Evolutionary conservation across 257 asterid genomes (phyloP).

Genomic region (Solanum pinnatisectum): DNA sequence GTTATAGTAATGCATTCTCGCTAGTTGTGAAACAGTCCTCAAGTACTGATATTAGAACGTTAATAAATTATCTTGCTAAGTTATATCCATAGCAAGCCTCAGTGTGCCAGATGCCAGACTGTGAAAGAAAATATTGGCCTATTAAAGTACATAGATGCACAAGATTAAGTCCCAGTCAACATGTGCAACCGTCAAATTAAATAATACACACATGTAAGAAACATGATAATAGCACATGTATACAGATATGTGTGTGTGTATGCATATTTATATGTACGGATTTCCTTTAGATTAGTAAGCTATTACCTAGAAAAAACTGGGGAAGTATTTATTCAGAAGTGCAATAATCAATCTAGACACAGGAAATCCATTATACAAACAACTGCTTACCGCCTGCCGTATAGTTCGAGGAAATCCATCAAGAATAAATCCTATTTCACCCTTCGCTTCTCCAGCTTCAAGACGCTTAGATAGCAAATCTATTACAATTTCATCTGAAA

Average conservation of each 20-base stretch:
- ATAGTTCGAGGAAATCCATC: conserved; percentile 99
- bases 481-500: conserved; percentile 85
- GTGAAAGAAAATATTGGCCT: background rate
- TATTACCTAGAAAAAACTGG: background rate
- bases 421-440: conserved; percentile 85
- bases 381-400: conserved; percentile 78
- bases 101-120: background rate
- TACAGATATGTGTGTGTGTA: background rate
- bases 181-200: background rate
- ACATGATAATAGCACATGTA: background rate
- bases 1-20: background rate
- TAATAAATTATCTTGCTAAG: background rate
- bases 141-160: background rate
- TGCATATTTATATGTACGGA: background rate
- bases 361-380: background rate
- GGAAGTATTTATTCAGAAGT: background rate
- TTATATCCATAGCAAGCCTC: background rate
- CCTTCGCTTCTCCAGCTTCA: conserved; percentile 67
- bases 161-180: background rate
- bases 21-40: background rate
- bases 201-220: background rate
- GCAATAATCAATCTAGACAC: background rate
- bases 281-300: background rate
- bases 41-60: background rate
- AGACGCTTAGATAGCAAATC: conserved; percentile 81